Evolutionary conservation across 2,329 filamentous ascomycete species (phyloP).

Genomic region (Myriosclerotinia duriaeana): DNA sequence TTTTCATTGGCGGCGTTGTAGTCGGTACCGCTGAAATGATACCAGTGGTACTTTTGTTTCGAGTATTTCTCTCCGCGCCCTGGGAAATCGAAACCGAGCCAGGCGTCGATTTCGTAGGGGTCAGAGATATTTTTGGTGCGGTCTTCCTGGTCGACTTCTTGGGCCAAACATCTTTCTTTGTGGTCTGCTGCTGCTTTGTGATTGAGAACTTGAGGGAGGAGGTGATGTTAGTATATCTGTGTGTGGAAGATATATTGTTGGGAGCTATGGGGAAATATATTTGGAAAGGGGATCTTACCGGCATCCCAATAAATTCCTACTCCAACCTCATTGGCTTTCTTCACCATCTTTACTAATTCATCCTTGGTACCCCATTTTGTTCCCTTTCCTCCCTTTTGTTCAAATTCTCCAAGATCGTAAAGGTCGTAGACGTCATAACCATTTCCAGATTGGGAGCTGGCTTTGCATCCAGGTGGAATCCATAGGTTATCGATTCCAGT

Average conservation of each 20-base stretch:
- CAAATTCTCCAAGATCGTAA: conserved; percentile 70
- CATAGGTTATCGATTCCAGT: conserved; percentile 64
- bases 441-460: conserved; percentile 58
- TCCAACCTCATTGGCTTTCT: conserved; percentile 51
- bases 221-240: neutral
- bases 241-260: neutral
- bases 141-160: conserved; percentile 63
- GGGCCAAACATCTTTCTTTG: conserved; percentile 60
- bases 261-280: no score
- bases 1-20: conserved; percentile 57
- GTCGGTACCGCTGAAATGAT: conserved; percentile 68
- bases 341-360: conserved; percentile 55
- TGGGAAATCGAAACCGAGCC: conserved; percentile 66
- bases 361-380: conserved; percentile 71
- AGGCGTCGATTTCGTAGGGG: conserved; percentile 63
- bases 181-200: conserved; percentile 69
- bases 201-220: conserved; percentile 56
- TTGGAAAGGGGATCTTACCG: conserved; percentile 25
- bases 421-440: conserved; percentile 71
- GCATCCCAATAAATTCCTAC: conserved; percentile 67
- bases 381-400: conserved; percentile 60
- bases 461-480: conserved; percentile 72
- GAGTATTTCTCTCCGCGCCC: conserved; percentile 61
- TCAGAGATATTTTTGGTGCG: conserved; percentile 54
- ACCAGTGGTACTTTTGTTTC: conserved; percentile 61